A percentile compares a stretch with the other conserved stretches of the same genome.
Conservation (phyloP, 2,329 filamentous ascomycete genomes). For the Penicillium crustosum region DNA sequence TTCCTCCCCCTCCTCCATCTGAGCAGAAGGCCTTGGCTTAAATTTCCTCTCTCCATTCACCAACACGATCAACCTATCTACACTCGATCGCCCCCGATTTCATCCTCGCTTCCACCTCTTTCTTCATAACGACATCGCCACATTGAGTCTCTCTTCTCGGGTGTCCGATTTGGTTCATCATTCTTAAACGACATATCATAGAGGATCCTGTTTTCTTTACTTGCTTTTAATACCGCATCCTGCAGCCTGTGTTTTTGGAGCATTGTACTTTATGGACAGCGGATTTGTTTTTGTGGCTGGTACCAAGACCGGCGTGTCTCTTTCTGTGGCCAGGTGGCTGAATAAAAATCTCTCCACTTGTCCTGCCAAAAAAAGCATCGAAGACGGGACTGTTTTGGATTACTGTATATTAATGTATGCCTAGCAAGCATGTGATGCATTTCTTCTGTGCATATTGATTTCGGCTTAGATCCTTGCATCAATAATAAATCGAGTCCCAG, state of each 20-base stretch:
- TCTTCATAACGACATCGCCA: slow-evolving; percentile 24
- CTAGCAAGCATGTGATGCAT: slow-evolving; percentile 34
- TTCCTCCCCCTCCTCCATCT: slow-evolving; percentile 39
- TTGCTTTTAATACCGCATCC: slow-evolving; percentile 29
- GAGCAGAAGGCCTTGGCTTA: slow-evolving; percentile 40
- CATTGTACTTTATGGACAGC: slow-evolving; percentile 30
- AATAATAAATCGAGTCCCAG: neutral
- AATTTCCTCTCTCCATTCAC: slow-evolving; percentile 11
- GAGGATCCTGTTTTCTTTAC: slow-evolving; percentile 27
- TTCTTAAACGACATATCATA: slow-evolving; percentile 39
- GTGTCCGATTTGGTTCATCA: slow-evolving; percentile 39
- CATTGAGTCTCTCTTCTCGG: slow-evolving; percentile 40
- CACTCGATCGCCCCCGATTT: slow-evolving; percentile 13
- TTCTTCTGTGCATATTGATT: neutral
- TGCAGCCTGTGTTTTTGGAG: slow-evolving; percentile 25
- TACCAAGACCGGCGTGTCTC: neutral
- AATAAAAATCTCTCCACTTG: slow-evolving; percentile 20
- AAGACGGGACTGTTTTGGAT: slow-evolving; percentile 15
- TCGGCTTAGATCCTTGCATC: neutral
- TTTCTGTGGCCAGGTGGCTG: neutral
- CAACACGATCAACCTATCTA: neutral
- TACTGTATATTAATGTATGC: slow-evolving; percentile 39
- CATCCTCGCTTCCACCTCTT: slow-evolving; percentile 20
- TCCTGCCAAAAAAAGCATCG: slow-evolving; percentile 19
- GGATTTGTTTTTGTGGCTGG: slow-evolving; percentile 27